These are phyloP conservation scores for Tripterygium wilfordii DNA, from an alignment of 177 flowering plant species.

Conservation along the genomic window DNA sequence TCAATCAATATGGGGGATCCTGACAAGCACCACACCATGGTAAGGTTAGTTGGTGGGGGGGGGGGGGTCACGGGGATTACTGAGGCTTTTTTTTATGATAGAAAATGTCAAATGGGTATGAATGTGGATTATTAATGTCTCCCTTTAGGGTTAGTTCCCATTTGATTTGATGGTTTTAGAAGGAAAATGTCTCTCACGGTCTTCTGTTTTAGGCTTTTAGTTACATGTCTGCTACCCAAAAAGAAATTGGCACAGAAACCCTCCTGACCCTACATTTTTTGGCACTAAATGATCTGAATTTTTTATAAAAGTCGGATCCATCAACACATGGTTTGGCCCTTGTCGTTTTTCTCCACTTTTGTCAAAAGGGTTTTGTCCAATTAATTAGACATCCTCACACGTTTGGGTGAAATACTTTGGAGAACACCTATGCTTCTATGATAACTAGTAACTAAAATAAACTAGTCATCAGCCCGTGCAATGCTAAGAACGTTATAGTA, in stretches of 20 bases:
- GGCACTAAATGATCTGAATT: too few relatives aligned
- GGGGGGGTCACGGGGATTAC: too few relatives aligned
- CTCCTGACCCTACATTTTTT: slow-evolving; percentile 2
- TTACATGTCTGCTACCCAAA: slow-evolving; percentile 6
- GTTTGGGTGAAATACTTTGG: too few relatives aligned
- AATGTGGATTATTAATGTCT: not conserved
- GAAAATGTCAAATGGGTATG: slow-evolving; percentile 5
- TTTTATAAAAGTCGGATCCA: too few relatives aligned
- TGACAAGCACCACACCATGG: slow-evolving; percentile 3
- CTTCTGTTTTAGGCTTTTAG: slow-evolving; percentile 4
- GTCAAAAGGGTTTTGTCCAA: too few relatives aligned
- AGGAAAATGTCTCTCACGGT: too few relatives aligned
- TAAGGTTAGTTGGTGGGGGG: too few relatives aligned
- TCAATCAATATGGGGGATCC: not conserved
- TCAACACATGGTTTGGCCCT: not conserved
- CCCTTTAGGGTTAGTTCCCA: not conserved
- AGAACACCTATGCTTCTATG: too few relatives aligned
- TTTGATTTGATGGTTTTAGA: slow-evolving; percentile 4
- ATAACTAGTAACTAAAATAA: too few relatives aligned
- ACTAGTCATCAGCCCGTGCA: too few relatives aligned
- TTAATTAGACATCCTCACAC: too few relatives aligned
- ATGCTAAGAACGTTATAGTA: too few relatives aligned
- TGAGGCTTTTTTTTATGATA: not conserved
- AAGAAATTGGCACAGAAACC: not conserved
- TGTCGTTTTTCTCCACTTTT: not conserved